phyloP scores from a whole-genome alignment of 108 stramenopile species.

The Nannochloropsis gaditana region DNA sequence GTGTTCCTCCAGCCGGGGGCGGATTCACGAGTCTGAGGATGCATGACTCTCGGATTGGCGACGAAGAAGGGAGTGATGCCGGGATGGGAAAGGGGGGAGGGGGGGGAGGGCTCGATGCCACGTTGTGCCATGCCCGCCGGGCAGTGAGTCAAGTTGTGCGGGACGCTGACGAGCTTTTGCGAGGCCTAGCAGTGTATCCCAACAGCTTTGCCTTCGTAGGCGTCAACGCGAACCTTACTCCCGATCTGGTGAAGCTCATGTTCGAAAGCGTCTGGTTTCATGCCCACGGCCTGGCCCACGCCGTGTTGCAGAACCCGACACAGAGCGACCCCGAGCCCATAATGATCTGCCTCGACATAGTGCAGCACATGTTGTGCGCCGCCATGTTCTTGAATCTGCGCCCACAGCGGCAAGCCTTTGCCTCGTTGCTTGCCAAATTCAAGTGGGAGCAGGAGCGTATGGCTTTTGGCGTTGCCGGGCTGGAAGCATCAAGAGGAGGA shows the following conservation, averaged over 20 bases:
- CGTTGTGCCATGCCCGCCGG: too few species aligned
- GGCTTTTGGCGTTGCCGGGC: background rate
- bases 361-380: conserved; percentile 67
- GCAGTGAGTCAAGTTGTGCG: background rate
- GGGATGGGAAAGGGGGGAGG: background rate
- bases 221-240: conserved; percentile 45
- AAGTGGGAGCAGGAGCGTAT: background rate
- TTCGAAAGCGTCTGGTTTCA: conserved; percentile 49
- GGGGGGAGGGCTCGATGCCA: background rate
- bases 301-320: conserved; percentile 29
- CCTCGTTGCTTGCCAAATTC: conserved; percentile 38
- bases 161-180: conserved; percentile 49
- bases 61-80: background rate
- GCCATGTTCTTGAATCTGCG: conserved; percentile 72
- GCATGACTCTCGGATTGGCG: background rate
- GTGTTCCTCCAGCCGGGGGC: background rate
- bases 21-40: background rate
- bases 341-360: conserved; percentile 62
- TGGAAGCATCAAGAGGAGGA: background rate
- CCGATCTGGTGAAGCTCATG: conserved; percentile 53
- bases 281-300: conserved; percentile 37
- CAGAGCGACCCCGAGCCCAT: conserved; percentile 29
- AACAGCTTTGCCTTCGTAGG: conserved; percentile 48
- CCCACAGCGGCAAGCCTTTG: conserved; percentile 53
- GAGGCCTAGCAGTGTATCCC: conserved; percentile 46